phyloP scores from a whole-genome alignment of 208 protist genomes.

The Endotrypanum monterogeii region DNA sequence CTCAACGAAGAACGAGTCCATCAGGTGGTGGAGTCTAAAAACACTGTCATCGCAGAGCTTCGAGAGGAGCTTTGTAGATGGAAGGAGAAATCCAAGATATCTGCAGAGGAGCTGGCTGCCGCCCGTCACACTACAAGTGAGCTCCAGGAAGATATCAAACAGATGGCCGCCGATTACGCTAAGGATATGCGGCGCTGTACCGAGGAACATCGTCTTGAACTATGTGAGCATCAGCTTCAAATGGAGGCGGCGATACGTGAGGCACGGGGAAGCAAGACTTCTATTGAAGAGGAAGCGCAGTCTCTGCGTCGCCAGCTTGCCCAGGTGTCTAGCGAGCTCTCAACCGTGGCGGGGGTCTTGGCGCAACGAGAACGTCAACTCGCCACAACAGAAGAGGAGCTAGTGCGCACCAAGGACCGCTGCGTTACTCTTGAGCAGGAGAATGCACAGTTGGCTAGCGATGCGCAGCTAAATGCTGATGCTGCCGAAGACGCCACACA shows the following conservation, averaged over 20 bases:
- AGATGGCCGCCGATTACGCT: conserved; percentile 39
- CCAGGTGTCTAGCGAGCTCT: conserved; percentile 67
- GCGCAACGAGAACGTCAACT: conserved; percentile 74
- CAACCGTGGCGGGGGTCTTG: conserved; percentile 61
- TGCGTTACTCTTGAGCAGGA: conserved; percentile 53
- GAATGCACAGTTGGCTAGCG: conserved; percentile 43
- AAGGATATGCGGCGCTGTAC: conserved; percentile 60
- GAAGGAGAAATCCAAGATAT: conserved; percentile 48
- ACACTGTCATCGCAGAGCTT: conserved; percentile 54
- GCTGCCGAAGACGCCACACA: conserved; percentile 54
- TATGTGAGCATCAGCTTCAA: conserved; percentile 72
- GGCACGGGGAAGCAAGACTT: conserved; percentile 53
- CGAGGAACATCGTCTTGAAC: conserved; percentile 76
- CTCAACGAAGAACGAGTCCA: conserved; percentile 57
- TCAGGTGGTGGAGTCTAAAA: conserved; percentile 50
- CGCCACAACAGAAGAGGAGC: conserved; percentile 40
- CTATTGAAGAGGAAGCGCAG: conserved; percentile 76
- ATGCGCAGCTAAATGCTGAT: conserved; percentile 46
- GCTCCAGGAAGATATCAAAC: conserved; percentile 60
- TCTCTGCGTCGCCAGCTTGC: conserved; percentile 69
- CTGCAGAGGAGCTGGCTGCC: conserved; percentile 55
- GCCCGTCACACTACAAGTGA: conserved; percentile 45
- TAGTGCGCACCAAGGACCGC: conserved; percentile 35
- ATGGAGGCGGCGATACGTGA: conserved; percentile 70
- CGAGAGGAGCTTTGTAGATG: conserved; percentile 45